These are phyloP conservation scores for Chaetomium globosum DNA, from an alignment of 2,329 filamentous ascomycete species.

Conservation along the genomic window DNA sequence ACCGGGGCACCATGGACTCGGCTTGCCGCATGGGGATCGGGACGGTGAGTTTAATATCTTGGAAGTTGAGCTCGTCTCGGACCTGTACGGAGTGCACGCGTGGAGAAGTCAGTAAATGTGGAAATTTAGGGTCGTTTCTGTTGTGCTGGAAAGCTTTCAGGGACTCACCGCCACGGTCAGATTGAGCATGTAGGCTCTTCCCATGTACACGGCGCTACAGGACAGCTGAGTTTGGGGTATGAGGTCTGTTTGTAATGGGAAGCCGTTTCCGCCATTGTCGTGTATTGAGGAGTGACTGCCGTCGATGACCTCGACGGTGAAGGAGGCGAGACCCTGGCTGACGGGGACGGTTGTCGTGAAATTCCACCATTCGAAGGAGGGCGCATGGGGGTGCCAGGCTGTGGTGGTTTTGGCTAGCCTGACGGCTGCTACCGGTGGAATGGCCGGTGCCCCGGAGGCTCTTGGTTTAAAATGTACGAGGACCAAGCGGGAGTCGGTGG, in stretches of 20 bases:
- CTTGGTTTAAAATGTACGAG: neutral
- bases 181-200: no score
- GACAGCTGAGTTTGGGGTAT: neutral
- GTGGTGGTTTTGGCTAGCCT: neutral
- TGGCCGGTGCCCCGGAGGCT: neutral
- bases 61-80: no score
- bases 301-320: neutral
- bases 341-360: neutral
- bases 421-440: neutral
- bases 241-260: neutral
- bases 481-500: neutral
- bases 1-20: no score
- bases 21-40: no score
- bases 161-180: no score
- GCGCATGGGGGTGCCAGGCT: neutral
- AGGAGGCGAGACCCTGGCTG: neutral
- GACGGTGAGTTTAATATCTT: no score
- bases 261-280: neutral
- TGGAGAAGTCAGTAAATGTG: no score
- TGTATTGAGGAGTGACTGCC: neutral
- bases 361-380: constrained; percentile 5
- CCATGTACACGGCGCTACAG: neutral
- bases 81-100: no score
- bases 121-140: no score
- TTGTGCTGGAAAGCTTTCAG: no score